Percentiles rank a stretch among this genome's conserved stretches.
These are phyloP conservation scores for Brassica incana DNA, from an alignment of 345 rosid genomes.

Conservation along the genomic window DNA sequence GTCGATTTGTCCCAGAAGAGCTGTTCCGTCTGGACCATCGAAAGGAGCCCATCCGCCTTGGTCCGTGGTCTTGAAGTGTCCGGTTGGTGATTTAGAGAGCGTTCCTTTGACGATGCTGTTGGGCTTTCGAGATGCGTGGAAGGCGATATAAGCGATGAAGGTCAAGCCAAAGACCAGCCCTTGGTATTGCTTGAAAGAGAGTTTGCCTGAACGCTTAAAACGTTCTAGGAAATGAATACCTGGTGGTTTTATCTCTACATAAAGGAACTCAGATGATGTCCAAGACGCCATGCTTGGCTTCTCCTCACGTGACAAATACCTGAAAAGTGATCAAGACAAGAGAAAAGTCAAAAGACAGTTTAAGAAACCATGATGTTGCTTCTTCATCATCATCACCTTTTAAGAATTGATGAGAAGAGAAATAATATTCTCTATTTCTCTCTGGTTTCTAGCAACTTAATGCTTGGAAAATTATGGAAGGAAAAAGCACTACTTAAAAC, in stretches of 20 bases:
- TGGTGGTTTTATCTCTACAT: conserved; percentile 48
- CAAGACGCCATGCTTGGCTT: conserved; percentile 34
- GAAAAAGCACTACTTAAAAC: background rate
- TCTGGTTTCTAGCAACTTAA: conserved; percentile 11
- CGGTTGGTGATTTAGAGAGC: conserved; percentile 55
- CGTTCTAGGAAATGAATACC: conserved; percentile 64
- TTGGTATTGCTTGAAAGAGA: conserved; percentile 70
- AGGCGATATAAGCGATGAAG: conserved; percentile 70
- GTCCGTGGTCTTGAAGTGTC: conserved; percentile 23
- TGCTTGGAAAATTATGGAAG: background rate
- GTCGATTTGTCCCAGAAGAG: background rate
- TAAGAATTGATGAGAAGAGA: background rate
- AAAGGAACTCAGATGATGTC: conserved; percentile 39
- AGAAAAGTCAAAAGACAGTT: conserved; percentile 1
- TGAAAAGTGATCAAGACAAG: conserved; percentile 13
- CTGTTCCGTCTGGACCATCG: background rate
- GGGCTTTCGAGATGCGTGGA: conserved; percentile 82
- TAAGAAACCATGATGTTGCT: background rate
- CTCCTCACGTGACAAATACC: conserved; percentile 3
- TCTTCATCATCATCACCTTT: conserved; percentile 9
- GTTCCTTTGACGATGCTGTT: conserved; percentile 88
- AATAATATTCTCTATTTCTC: background rate
- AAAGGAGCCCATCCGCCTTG: background rate
- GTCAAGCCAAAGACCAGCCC: conserved; percentile 72
- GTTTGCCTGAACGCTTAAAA: conserved; percentile 43